phyloP scores from a whole-genome alignment of 305 asterid genomes.

The Fraxinus ornus region DNA sequence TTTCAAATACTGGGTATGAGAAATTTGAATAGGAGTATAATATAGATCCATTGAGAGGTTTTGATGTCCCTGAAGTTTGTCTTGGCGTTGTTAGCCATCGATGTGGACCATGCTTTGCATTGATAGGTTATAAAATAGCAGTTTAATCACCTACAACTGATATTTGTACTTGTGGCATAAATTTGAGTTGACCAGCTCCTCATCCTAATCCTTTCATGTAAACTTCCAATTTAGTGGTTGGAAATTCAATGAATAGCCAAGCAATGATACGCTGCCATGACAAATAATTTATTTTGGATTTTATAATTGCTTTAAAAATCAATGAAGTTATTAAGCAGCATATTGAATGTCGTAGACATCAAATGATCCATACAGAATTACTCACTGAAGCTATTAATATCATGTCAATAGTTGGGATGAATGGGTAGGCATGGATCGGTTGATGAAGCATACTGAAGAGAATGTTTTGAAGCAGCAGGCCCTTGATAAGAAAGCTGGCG shows the following conservation, averaged over 20 bases:
- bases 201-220: not conserved
- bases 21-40: not conserved
- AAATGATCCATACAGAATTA: conserved; percentile 18
- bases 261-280: conserved; percentile 14
- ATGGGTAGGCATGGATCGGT: conserved; percentile 86
- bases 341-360: conserved; percentile 13
- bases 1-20: not conserved
- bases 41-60: not conserved
- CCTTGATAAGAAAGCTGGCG: conserved; percentile 78
- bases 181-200: not conserved
- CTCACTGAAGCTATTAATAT: conserved; percentile 31
- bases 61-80: not conserved
- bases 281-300: conserved; percentile 9
- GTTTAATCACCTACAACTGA: not conserved
- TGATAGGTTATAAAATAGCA: not conserved
- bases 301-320: not conserved
- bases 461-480: conserved; percentile 71
- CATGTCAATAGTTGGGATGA: conserved; percentile 88
- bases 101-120: not conserved
- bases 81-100: not conserved
- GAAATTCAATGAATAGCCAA: conserved; percentile 6
- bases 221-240: not conserved
- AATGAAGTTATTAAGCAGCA: conserved; percentile 14
- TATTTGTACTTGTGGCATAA: not conserved
- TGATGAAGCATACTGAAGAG: conserved; percentile 82